Base-by-base conservation (phyloP, 495 filamentous ascomycete species). In the Aspergillus sparsus region DNA sequence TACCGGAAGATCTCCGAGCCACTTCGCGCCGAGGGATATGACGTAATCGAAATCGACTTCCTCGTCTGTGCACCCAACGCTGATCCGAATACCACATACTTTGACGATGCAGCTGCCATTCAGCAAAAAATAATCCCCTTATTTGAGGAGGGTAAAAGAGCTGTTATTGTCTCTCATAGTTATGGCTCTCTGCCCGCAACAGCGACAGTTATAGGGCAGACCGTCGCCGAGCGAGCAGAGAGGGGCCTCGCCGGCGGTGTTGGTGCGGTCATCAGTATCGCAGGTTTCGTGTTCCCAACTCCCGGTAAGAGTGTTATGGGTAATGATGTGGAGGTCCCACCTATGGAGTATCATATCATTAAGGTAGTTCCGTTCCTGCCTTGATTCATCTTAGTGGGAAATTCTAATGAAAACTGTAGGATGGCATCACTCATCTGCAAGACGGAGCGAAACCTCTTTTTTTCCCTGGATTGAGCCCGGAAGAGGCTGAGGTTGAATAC, bases 91-190 rank as follows among this genome's bases (percentile, higher is more conserved):
- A 46, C 42, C 42, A 46, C 42, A 2, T 46, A 46, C 13, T 16
- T n/a, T 4, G 42, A 46, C 15, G 37, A 41, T 44, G 57, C 56
- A 5, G 61, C 57, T 9, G 51, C 31, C 0, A 44, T 59, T n/a
- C 52, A 41, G 15, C 33, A 60, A 21, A 34, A 55, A 12, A 32
- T 62, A 33, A 16, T 63, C 13, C 63, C 63, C 52, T 35, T 55
- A 0, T 47, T 66, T 15, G 55, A 66, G 18, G 9, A 60, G 45
- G 55, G 60, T 46, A 58, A 45, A 41, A 46, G 57, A 18, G 63
- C 55, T 32, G 55, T 66, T 8, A 36, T 66, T 39, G 15, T 66
- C 31, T 62, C 55, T 10, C 60, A 66, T 44, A 62, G 62, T 32
- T 61, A 64, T 52, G 62, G 62, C 12, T 64, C 62, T 33, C 18